Conservation (phyloP, 2,329 filamentous ascomycete species). For the Xylariaceae sp. region DNA sequence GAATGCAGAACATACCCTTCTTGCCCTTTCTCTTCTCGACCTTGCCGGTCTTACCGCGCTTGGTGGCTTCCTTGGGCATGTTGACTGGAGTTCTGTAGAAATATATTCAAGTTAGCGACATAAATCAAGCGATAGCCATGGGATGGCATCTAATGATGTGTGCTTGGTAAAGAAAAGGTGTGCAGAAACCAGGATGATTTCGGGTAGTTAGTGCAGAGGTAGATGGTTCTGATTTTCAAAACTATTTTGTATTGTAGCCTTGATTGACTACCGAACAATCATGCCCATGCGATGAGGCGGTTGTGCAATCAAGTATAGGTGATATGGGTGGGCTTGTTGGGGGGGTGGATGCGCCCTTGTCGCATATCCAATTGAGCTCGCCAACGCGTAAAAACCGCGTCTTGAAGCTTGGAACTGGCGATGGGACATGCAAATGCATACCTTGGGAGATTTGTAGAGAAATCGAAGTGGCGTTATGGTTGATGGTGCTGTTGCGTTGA, state of each 20-base stretch:
- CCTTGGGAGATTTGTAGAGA: slow-evolving; percentile 39
- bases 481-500: slow-evolving; percentile 44
- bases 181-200: too few species aligned
- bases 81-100: slow-evolving; percentile 45
- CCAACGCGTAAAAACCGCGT: slow-evolving; percentile 41
- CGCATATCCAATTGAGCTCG: slow-evolving; percentile 51
- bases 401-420: slow-evolving; percentile 46
- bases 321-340: slow-evolving; percentile 8
- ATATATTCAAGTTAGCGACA: slow-evolving; percentile 9
- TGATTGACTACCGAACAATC: not conserved
- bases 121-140: not conserved
- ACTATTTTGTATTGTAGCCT: not conserved
- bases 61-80: slow-evolving; percentile 66
- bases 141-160: not conserved
- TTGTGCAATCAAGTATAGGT: slow-evolving; percentile 2
- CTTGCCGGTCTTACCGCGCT: slow-evolving; percentile 59
- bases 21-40: slow-evolving; percentile 62
- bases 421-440: slow-evolving; percentile 43
- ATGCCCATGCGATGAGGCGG: slow-evolving; percentile 22
- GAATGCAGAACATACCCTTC: slow-evolving; percentile 59
- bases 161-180: too few species aligned
- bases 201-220: too few species aligned
- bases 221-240: not conserved
- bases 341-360: slow-evolving; percentile 36
- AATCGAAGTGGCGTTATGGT: slow-evolving; percentile 38